Evolutionary conservation across 1,284 basidiomycete species (phyloP).

Genomic region (Fistulinella cinereoalba): DNA sequence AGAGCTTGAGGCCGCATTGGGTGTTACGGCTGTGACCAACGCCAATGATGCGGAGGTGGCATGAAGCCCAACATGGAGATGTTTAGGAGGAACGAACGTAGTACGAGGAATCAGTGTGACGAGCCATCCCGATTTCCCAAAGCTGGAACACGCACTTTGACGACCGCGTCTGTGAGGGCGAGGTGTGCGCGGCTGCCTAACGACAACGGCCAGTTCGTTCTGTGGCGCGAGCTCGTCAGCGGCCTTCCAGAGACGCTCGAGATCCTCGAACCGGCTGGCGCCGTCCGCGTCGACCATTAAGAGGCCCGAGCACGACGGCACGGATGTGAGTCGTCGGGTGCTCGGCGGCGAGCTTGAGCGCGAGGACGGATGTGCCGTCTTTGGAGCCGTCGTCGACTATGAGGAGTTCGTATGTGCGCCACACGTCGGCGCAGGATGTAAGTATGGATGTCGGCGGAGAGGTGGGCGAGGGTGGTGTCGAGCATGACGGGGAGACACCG

Average conservation of each 20-base stretch:
- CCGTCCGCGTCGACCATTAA: conserved; percentile 95
- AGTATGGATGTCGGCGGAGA: conserved; percentile 37
- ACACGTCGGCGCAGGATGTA: rapidly evolving
- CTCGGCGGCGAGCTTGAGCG: conserved; percentile 60
- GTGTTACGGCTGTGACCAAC: conserved; percentile 89
- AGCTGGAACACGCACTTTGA: conserved; percentile 61
- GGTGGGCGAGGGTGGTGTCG: conserved; percentile 63
- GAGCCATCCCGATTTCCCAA: background rate
- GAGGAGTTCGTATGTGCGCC: conserved; percentile 69
- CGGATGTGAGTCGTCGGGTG: conserved; percentile 61
- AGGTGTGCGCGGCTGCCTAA: conserved; percentile 91
- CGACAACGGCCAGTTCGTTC: conserved; percentile 62
- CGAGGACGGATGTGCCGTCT: conserved; percentile 69
- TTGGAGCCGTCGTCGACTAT: conserved; percentile 88
- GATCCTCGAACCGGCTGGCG: conserved; percentile 81
- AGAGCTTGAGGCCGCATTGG: conserved; percentile 95
- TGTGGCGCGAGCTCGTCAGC: conserved; percentile 62
- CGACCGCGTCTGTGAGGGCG: conserved; percentile 89
- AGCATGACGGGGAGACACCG: conserved; percentile 81
- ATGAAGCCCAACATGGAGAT: conserved; percentile 89
- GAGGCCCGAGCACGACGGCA: too few relatives aligned
- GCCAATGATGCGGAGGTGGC: conserved; percentile 76
- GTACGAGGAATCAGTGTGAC: conserved; percentile 1
- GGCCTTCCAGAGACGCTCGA: conserved; percentile 68
- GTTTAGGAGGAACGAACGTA: conserved; percentile 87